These are phyloP conservation scores for Nannochloropsis salina DNA, from an alignment of 108 stramenopile genomes.

Conservation along the genomic window DNA sequence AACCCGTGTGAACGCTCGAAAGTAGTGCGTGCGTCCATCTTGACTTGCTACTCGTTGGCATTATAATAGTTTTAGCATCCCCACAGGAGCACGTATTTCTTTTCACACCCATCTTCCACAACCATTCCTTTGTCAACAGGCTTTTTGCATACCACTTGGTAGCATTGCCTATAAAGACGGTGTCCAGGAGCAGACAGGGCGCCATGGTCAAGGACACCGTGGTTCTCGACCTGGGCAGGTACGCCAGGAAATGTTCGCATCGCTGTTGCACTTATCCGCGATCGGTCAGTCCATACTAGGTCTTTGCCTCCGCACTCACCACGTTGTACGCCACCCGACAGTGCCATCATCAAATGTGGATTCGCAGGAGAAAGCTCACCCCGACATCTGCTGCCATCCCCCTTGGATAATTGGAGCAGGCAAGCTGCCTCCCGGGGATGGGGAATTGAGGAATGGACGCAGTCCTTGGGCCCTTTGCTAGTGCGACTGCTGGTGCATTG, in stretches of 20 bases:
- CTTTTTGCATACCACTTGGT: no score
- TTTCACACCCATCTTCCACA: no score
- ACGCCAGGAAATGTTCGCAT: neutral
- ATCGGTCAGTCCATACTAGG: neutral
- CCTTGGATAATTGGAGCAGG: neutral
- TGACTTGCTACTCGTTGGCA: no score
- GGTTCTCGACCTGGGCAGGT: neutral
- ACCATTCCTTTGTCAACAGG: no score
- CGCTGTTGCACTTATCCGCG: slow-evolving; percentile 19
- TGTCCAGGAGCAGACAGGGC: neutral
- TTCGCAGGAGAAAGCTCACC: slow-evolving; percentile 8
- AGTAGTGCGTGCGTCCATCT: no score
- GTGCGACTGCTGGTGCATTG: neutral
- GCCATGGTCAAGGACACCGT: slow-evolving; percentile 6
- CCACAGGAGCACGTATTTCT: no score
- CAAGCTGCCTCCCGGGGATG: neutral
- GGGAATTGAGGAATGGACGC: neutral
- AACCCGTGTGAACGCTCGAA: no score
- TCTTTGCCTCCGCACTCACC: no score
- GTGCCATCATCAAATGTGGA: neutral
- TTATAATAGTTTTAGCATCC: no score
- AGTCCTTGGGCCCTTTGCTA: neutral
- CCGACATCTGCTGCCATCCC: neutral
- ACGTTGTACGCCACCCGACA: neutral
- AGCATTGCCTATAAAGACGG: no score